These are phyloP conservation scores for Chaetothyriales sp. DNA, from an alignment of 2,329 filamentous ascomycete species.

Conservation along the genomic window DNA sequence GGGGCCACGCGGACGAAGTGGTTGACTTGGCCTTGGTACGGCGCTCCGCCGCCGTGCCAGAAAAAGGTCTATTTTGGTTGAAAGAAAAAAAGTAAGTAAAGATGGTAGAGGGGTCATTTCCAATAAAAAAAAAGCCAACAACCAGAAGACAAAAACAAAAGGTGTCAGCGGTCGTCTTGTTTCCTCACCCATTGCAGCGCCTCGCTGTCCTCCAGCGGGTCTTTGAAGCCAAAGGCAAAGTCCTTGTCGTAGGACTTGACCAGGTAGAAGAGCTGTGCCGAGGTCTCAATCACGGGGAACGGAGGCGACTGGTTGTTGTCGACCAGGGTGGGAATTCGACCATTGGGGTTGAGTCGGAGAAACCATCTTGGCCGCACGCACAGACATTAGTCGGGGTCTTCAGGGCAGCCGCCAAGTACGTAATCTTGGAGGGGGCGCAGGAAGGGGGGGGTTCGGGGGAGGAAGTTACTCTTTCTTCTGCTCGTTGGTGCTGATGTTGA, in stretches of 20 bases:
- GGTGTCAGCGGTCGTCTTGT: constrained; percentile 24
- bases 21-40: constrained; percentile 28
- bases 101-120: background rate
- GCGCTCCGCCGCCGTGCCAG: constrained; percentile 12
- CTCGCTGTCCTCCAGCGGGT: constrained; percentile 37
- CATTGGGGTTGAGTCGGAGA: constrained; percentile 18
- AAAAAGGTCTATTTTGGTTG: background rate
- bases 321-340: constrained; percentile 37
- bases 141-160: too few relatives aligned
- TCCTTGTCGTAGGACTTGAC: constrained; percentile 37
- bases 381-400: background rate
- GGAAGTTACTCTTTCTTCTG: constrained; percentile 41
- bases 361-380: constrained; percentile 9
- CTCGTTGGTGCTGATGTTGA: constrained; percentile 39
- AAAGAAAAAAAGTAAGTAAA: background rate
- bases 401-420: too few relatives aligned
- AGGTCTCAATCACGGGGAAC: constrained; percentile 41
- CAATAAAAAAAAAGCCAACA: constrained; percentile 22
- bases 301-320: constrained; percentile 38
- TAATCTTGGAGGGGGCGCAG: too few relatives aligned
- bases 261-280: constrained; percentile 41
- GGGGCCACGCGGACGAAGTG: constrained; percentile 33
- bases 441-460: too few relatives aligned
- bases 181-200: constrained; percentile 36
- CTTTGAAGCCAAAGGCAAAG: constrained; percentile 38